A percentile compares a stretch with the other conserved stretches of the same genome.
These are phyloP conservation scores for Boletus holoroseus DNA, from an alignment of 1,284 basidiomycete species.

Conservation along the genomic window DNA sequence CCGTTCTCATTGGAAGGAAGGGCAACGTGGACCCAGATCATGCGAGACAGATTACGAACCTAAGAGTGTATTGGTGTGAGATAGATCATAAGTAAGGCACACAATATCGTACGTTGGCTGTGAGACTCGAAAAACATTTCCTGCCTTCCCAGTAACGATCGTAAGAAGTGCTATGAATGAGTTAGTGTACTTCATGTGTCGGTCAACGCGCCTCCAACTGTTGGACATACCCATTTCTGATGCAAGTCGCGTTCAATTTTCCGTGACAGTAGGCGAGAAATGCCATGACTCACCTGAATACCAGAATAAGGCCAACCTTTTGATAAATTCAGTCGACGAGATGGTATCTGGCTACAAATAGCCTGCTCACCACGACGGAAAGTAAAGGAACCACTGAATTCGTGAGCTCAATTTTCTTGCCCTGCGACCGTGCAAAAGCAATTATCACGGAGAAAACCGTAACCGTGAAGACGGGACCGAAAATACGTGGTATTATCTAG, in stretches of 20 bases:
- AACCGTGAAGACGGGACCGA: conserved; percentile 79
- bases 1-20: conserved; percentile 53
- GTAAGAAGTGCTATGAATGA: conserved; percentile 59
- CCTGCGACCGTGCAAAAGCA: conserved; percentile 52
- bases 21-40: conserved; percentile 76
- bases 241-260: not conserved
- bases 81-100: conserved; percentile 11
- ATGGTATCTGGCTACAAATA: conserved; percentile 1
- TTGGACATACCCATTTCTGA: conserved; percentile 29
- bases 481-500: conserved; percentile 60
- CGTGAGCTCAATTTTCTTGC: conserved; percentile 52
- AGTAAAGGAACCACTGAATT: conserved; percentile 80
- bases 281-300: conserved; percentile 54
- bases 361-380: conserved; percentile 75
- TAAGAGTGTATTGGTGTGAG: conserved; percentile 21
- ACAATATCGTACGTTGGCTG: conserved; percentile 48
- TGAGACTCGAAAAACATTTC: conserved; percentile 69
- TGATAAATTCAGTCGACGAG: not conserved
- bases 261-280: conserved; percentile 1
- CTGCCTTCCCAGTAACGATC: conserved; percentile 83
- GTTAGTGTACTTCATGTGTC: conserved; percentile 6
- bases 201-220: not conserved
- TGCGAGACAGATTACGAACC: conserved; percentile 57
- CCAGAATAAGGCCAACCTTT: conserved; percentile 70
- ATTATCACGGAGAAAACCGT: conserved; percentile 67